These are phyloP conservation scores for Acanthamoeba sp. DNA, from an alignment of 208 protist genomes.

Conservation along the genomic window DNA sequence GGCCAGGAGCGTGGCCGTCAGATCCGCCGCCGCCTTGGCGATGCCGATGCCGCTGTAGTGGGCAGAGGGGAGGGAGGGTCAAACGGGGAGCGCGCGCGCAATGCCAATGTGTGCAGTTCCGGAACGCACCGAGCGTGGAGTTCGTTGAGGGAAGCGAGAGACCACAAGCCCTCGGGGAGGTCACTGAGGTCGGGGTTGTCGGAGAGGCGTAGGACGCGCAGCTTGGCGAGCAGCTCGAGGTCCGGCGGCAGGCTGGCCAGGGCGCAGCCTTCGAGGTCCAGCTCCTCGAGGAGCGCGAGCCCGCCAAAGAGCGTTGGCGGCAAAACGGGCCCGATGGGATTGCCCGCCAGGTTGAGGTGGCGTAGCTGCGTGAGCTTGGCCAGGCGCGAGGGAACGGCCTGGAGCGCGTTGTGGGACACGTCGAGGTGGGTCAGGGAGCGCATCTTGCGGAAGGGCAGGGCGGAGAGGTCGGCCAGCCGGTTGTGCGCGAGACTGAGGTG, in stretches of 20 bases:
- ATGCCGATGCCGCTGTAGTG: neutral
- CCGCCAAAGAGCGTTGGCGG: neutral
- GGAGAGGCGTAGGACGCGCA: neutral
- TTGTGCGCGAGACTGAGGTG: conserved; percentile 52
- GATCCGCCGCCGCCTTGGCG: neutral
- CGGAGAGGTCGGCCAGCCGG: neutral
- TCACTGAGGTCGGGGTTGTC: neutral
- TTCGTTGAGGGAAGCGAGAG: neutral
- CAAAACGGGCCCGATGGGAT: neutral
- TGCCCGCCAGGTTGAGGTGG: conserved; percentile 1
- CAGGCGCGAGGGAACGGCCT: neutral
- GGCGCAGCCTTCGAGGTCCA: neutral
- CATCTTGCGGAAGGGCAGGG: neutral
- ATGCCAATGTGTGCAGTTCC: neutral
- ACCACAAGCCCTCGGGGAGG: neutral
- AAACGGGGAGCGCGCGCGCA: no score
- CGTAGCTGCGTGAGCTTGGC: neutral
- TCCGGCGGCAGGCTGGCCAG: neutral
- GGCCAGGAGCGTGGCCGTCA: neutral
- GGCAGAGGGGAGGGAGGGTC: no score
- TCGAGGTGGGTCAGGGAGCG: neutral
- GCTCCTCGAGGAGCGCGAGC: neutral
- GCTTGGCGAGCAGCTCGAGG: neutral
- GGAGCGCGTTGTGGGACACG: neutral
- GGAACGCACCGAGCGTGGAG: neutral